Evolutionary conservation across 148 eudicot species (phyloP).

Genomic region (Talinum fruticosum): DNA sequence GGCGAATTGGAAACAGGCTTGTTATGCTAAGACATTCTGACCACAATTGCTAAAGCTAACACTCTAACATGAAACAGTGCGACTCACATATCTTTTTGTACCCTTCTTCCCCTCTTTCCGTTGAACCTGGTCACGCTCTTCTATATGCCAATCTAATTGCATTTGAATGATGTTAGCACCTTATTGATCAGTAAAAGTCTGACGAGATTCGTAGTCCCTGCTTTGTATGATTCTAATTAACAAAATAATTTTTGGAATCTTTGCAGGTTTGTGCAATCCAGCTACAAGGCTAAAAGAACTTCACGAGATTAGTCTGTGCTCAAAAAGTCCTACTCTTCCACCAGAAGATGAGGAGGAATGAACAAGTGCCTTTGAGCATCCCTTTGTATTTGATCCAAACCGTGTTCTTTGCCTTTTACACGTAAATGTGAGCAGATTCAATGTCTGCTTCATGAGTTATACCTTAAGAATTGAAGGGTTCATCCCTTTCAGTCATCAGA

Average conservation of each 20-base stretch:
- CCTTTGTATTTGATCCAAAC: neutral
- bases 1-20: neutral
- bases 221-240: conserved; percentile 2
- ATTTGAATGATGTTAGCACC: too few relatives aligned
- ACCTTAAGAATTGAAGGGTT: neutral
- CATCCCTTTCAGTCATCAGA: neutral
- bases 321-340: conserved; percentile 61
- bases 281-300: conserved; percentile 50
- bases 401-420: neutral
- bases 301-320: conserved; percentile 45
- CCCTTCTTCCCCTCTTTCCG: neutral
- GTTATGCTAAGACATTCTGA: neutral
- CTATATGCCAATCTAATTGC: too few relatives aligned
- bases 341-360: conserved; percentile 37
- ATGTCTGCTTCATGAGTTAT: neutral
- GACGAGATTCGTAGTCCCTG: too few relatives aligned
- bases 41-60: neutral
- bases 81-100: too few relatives aligned
- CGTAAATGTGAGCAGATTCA: neutral
- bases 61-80: neutral
- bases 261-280: conserved; percentile 58
- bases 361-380: neutral
- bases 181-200: too few relatives aligned
- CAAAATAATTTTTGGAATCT: neutral
- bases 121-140: neutral